Percentiles rank a stretch among this genome's conserved stretches.
These are phyloP conservation scores for Penicillium sp. DNA, from an alignment of 2,329 filamentous ascomycete genomes.

Conservation along the genomic window DNA sequence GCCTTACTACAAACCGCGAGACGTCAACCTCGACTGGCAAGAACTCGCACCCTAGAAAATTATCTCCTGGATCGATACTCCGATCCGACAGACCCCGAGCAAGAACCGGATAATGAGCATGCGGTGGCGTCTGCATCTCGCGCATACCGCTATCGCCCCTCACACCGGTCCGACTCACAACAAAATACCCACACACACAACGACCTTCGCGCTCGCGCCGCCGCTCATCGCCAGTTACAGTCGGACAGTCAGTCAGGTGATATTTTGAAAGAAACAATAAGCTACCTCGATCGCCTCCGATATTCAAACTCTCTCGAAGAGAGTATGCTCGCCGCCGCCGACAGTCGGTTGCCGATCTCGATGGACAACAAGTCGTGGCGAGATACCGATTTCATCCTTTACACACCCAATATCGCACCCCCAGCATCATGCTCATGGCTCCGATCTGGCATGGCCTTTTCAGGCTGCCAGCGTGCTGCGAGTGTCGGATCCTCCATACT, in stretches of 20 bases:
- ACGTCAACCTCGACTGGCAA: conserved; percentile 41
- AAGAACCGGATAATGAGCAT: conserved; percentile 30
- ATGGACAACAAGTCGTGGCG: conserved; percentile 57
- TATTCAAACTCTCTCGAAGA: conserved; percentile 57
- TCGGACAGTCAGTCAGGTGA: conserved; percentile 36
- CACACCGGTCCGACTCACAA: conserved; percentile 29
- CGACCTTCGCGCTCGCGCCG: conserved; percentile 38
- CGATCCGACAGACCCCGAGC: conserved; percentile 27
- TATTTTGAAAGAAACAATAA: conserved; percentile 60
- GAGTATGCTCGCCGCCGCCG: conserved; percentile 55
- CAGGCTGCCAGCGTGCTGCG: conserved; percentile 62
- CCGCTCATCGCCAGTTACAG: conserved; percentile 40
- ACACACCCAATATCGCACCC: conserved; percentile 53
- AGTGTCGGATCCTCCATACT: conserved; percentile 33
- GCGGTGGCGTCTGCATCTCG: conserved; percentile 17
- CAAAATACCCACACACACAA: conserved; percentile 32
- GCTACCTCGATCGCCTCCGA: conserved; percentile 62
- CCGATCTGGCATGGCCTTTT: conserved; percentile 61
- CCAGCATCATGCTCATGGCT: conserved; percentile 63
- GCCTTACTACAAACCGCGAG: conserved; percentile 44
- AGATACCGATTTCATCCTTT: conserved; percentile 60
- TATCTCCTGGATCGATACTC: conserved; percentile 41
- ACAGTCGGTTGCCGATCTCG: conserved; percentile 52
- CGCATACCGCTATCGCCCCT: conserved; percentile 37
- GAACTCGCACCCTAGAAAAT: conserved; percentile 42